These are phyloP conservation scores for Phialophora chinensis DNA, from an alignment of 2,329 filamentous ascomycete species.

Conservation along the genomic window DNA sequence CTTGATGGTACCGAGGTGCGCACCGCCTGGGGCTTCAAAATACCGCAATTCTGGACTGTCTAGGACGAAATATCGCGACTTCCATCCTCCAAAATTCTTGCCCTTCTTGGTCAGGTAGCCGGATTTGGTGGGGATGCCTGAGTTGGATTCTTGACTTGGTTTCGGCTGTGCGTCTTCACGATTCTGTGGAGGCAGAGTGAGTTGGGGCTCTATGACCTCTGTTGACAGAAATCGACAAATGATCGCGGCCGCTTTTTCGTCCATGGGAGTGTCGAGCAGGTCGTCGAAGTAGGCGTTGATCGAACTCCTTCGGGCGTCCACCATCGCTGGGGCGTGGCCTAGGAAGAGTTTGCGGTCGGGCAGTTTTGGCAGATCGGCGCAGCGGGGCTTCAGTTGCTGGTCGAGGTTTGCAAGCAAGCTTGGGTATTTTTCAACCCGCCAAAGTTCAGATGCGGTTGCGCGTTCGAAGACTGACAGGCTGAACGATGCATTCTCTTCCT, in stretches of 20 bases:
- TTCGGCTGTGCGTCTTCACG: slow-evolving; percentile 37
- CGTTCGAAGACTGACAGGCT: slow-evolving; percentile 84
- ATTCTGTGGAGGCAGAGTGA: slow-evolving; percentile 42
- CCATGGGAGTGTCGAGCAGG: slow-evolving; percentile 80
- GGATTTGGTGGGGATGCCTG: slow-evolving; percentile 74
- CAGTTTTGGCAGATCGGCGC: slow-evolving; percentile 74
- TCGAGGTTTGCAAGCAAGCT: slow-evolving; percentile 81
- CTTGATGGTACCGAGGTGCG: slow-evolving; percentile 92
- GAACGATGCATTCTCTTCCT: slow-evolving; percentile 93
- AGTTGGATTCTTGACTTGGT: slow-evolving; percentile 53
- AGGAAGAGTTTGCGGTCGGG: slow-evolving; percentile 87
- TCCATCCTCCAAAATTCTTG: slow-evolving; percentile 99
- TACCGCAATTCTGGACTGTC: slow-evolving; percentile 80
- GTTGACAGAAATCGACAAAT: slow-evolving; percentile 85
- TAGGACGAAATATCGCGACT: slow-evolving; percentile 76
- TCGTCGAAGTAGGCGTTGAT: slow-evolving; percentile 86
- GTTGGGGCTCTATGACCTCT: slow-evolving; percentile 62
- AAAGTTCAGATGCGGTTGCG: slow-evolving; percentile 77
- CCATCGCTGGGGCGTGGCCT: slow-evolving; percentile 89
- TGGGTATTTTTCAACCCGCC: slow-evolving; percentile 93
- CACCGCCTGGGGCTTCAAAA: slow-evolving; percentile 87
- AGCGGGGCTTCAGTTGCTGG: slow-evolving; percentile 74
- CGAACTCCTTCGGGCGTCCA: slow-evolving; percentile 82
- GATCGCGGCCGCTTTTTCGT: slow-evolving; percentile 75
- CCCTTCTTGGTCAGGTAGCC: slow-evolving; percentile 96